Evolutionary conservation across 2,329 filamentous ascomycete genomes (phyloP).

Genomic region (Diaporthe humulicola): DNA sequence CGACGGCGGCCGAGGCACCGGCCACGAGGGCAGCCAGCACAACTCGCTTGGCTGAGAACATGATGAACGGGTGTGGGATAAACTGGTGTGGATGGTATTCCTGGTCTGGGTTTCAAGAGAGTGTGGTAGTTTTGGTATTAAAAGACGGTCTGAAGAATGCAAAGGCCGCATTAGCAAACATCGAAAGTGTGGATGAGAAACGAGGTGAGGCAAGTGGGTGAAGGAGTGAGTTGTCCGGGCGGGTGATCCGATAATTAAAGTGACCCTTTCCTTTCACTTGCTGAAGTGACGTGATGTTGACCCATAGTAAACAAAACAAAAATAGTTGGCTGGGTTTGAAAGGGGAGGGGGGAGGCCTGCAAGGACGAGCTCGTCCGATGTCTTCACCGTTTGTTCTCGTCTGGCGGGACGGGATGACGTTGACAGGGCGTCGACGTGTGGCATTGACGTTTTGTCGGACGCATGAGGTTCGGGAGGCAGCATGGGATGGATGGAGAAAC

Average conservation of each 20-base stretch:
- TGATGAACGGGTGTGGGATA: neutral
- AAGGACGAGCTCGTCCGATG: slow-evolving; percentile 1
- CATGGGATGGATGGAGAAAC: slow-evolving; percentile 20
- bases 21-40: slow-evolving; percentile 37
- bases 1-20: slow-evolving; percentile 31
- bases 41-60: slow-evolving; percentile 39
- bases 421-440: slow-evolving; percentile 23
- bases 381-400: neutral
- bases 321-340: neutral
- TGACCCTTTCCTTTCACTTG: neutral
- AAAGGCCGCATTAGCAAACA: slow-evolving; percentile 29
- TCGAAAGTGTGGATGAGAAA: neutral
- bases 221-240: neutral
- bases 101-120: slow-evolving; percentile 20
- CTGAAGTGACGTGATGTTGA: neutral
- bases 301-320: slow-evolving; percentile 24
- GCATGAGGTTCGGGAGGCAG: neutral
- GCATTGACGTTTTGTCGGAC: neutral
- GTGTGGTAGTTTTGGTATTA: slow-evolving; percentile 25
- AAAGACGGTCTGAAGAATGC: slow-evolving; percentile 26
- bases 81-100: neutral
- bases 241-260: neutral
- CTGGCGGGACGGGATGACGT: slow-evolving; percentile 24
- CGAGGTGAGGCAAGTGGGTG: neutral
- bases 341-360: slow-evolving; percentile 1